Evolutionary conservation across 176 grass and related monocot species (phyloP), one percentile per base, ranked within the genome.

Genomic region (Bothriochloa decipiens): DNA sequence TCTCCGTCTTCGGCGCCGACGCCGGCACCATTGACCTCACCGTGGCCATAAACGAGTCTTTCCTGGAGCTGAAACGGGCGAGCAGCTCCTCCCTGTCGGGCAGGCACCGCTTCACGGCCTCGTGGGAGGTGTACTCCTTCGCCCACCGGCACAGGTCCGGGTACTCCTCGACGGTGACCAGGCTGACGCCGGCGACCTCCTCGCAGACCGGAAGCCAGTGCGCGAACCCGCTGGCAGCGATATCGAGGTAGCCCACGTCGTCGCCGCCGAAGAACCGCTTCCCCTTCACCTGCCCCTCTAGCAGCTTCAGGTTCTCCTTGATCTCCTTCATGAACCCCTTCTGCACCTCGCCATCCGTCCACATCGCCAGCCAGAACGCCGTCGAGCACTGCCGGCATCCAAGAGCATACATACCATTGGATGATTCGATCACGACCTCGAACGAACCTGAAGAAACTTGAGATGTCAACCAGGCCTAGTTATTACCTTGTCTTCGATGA

Each of bases 261-360:
- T 89, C 86, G 8, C 93, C 93, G 6, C 93, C 88, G 65, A 95
- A 95, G 65, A 91, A 95, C 1, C 64, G 73, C 82, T 82, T 92
- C 5, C 78, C 80, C n/a, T 64, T 28, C 16, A 77, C 40, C 65
- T 83, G 86, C 20, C 3, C 72, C 10, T 82, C 72, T 5, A 87
- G 39, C 0, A 77, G 73, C 52, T 20, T 26, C 52, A 83, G 65
- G 69, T 46, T 81, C 72, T 72, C 85, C 81, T 83, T 88, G 25
- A 50, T 64, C 73, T 92, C 77, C 40, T 20, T 71, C 43, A 72
- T 50, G 78, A 68, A 88, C 2, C 65, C 81, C 74, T 74, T 36
- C 78, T 88, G 90, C 78, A 7, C 53, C 25, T 92, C 90, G n/a
- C 74, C 87, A 26, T 92, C 85, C 6, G 87, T 88, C 87, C 90